phyloP scores from a whole-genome alignment of 495 filamentous ascomycete species.

The Xylaria palmicola region DNA sequence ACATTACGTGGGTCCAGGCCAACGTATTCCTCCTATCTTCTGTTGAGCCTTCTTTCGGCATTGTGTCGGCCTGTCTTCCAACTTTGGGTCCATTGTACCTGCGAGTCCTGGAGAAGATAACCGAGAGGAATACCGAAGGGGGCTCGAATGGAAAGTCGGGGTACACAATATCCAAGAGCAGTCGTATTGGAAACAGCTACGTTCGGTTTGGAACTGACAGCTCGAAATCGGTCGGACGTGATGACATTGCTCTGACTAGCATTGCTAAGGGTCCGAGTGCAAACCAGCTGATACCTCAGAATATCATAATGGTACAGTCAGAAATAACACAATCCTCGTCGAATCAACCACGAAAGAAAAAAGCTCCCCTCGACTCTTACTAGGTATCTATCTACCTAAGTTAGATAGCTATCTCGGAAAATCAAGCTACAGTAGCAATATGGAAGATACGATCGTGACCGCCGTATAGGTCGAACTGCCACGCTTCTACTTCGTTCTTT shows the following conservation, averaged over 20 bases:
- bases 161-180: conserved; percentile 15
- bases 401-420: background rate
- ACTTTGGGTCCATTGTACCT: conserved; percentile 39
- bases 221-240: conserved; percentile 7
- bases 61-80: conserved; percentile 44
- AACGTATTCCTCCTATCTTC: conserved; percentile 45
- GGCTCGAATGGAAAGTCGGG: conserved; percentile 22
- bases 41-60: conserved; percentile 42
- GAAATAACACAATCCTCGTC: conserved; percentile 17
- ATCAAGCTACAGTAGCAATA: background rate
- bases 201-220: conserved; percentile 20
- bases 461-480: background rate
- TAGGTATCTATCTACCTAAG: no score
- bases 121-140: conserved; percentile 6
- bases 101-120: conserved; percentile 18
- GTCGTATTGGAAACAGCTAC: conserved; percentile 18
- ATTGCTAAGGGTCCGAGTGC: conserved; percentile 15
- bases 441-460: background rate
- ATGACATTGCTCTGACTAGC: conserved; percentile 20
- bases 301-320: conserved; percentile 21
- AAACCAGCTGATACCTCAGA: conserved; percentile 17
- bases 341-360: conserved; percentile 2
- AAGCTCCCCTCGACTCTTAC: conserved; percentile 2
- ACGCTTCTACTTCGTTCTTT: background rate
- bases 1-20: conserved; percentile 41